phyloP scores from a whole-genome alignment of 1,284 basidiomycete genomes.

The Ceratobasidium sp. region DNA sequence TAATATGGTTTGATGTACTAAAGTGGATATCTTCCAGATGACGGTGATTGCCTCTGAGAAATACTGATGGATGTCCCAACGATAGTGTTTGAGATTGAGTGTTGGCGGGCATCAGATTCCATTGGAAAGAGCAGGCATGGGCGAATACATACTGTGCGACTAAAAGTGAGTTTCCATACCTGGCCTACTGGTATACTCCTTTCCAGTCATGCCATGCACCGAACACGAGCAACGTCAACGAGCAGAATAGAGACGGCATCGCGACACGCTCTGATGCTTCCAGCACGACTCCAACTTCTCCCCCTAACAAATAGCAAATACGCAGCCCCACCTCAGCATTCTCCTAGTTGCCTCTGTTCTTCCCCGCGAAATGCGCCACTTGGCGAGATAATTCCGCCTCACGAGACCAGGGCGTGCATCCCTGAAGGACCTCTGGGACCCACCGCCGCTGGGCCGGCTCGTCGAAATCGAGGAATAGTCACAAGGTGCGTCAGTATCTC shows the following conservation, averaged over 20 bases:
- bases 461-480: conserved; percentile 7
- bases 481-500: conserved; percentile 34
- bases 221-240: not conserved
- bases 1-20: not conserved
- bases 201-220: not conserved
- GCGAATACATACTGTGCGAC: not conserved
- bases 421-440: conserved; percentile 34
- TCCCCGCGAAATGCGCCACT: not conserved
- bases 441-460: conserved; percentile 11
- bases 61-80: not conserved
- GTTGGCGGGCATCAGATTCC: not conserved
- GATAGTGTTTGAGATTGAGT: not conserved
- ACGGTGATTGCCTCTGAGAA: not conserved
- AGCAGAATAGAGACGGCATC: conserved; percentile 9
- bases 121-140: not conserved
- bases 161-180: not conserved
- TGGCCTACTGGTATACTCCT: not conserved
- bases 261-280: conserved; percentile 27
- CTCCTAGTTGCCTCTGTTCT: not conserved
- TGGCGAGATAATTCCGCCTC: not conserved
- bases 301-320: not conserved
- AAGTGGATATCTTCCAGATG: not conserved
- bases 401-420: not conserved
- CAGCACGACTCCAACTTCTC: not conserved
- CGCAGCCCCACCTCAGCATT: not conserved